Base-by-base conservation (phyloP, 2,329 filamentous ascomycete species). In the Epichloe glyceriae region DNA sequence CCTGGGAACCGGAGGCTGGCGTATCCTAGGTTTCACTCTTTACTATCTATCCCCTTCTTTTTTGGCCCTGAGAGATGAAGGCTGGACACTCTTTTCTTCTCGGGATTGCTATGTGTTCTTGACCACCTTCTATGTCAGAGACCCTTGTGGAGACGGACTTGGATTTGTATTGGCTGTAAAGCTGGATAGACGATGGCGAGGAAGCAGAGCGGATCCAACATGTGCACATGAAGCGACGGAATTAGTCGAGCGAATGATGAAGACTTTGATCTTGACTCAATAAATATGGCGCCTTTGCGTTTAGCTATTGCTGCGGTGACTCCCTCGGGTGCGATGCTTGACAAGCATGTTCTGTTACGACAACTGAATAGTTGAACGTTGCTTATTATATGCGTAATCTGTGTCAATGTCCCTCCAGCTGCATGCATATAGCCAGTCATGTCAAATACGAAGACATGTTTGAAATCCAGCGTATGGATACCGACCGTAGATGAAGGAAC, bases 141-240 rank as follows among this genome's bases (percentile, higher is more conserved):
- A 40, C 19, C 39, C 22, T n/a, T 35, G 43, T 47, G 47, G 20
- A 47, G 33, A 50, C 20, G 17, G 51, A 52, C 38, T 50, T 50
- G 47, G 47, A 47, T 52, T 52, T 52, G 39, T 47, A 26, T 50
- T 47, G 44, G 51, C 47, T 52, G 51, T 17, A 44, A 47, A 52
- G 51, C 47, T 37, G 30, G 35, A 52, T 52, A 52, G 51, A 50
- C 33, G 44, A 15, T 34, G 50, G 43, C 7, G 35, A 38, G 39
- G 20, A 43, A 34, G 10, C n/a, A 17, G 50, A 35, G 39, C 30
- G n/a, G 12, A 17, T 44, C 12, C 12, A 35, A 19, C 14, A n/a
- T 40, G 41, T 34, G 38, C 17, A 39, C 33, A 46, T 30, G 47
- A 49, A 40, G 20, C 41, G 42, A 8, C 38, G 42, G 50, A 47